Conservation (phyloP, 805 yeast species). For the Scheffersomyces stipitis region DNA sequence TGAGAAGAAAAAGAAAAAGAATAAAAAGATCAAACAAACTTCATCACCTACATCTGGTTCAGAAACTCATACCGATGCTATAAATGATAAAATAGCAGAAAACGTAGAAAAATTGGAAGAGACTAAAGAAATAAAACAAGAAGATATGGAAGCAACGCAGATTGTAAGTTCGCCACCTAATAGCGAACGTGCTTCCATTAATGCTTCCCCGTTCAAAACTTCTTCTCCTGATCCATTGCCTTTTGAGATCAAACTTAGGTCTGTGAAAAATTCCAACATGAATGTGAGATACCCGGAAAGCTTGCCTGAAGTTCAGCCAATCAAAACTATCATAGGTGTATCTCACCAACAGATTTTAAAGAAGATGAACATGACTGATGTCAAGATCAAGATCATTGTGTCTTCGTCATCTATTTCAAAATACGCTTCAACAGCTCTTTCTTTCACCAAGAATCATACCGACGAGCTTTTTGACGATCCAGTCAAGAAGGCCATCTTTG, state of each 20-base stretch:
- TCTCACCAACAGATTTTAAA: constrained; percentile 33
- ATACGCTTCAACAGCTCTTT: constrained; percentile 26
- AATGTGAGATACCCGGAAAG: constrained; percentile 24
- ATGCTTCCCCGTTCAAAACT: no score
- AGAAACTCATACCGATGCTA: no score
- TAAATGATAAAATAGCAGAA: not conserved
- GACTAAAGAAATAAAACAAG: not conserved
- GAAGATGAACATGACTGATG: constrained; percentile 28
- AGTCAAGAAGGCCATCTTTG: constrained; percentile 21
- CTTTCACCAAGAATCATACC: constrained; percentile 22
- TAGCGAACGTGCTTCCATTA: no score
- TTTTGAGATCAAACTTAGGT: constrained; percentile 24
- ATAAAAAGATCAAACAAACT: not conserved
- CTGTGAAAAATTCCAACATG: constrained; percentile 18
- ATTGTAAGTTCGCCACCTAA: no score
- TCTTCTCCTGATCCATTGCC: constrained; percentile 11
- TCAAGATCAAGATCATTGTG: constrained; percentile 35
- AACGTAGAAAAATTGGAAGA: not conserved
- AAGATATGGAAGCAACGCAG: no score
- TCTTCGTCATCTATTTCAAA: constrained; percentile 31
- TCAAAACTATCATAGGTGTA: constrained; percentile 38
- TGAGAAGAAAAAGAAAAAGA: constrained; percentile 1
- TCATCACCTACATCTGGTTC: constrained; percentile 2
- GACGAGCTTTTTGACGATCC: constrained; percentile 23
- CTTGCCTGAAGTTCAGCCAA: constrained; percentile 32